Base-by-base conservation (phyloP, 2,329 filamentous ascomycete species). In the Drechmeria coniospora region DNA sequence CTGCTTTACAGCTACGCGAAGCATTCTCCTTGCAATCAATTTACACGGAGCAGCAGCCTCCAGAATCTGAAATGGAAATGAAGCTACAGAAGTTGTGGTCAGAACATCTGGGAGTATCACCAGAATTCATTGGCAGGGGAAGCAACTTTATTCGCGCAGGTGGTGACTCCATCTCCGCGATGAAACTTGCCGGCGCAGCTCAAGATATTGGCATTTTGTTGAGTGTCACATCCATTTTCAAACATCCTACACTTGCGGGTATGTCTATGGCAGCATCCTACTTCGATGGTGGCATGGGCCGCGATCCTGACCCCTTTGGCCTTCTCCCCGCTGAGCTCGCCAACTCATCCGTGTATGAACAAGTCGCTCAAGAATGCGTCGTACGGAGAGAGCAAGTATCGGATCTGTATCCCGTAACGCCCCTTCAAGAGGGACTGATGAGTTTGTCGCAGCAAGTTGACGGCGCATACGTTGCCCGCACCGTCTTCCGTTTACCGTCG, bases 371-470 rank as follows among this genome's bases (percentile, higher is more conserved):
- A 11, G 24, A 22, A 18, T 30, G 29, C 19, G 8, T n/a, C 10
- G 5, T 28, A 5, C 10, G 7, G 10, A 7, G 12, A 8, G 16
- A 20, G 3, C 4, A 16, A 9, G 21, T 31, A 8, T 6, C 20
- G 13, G 29, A 31, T 16, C 9, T 25, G 8, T 31, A 27, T 17
- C 29, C 29, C 12, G 15, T 19, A 4, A 31, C 29, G 9, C n/a
- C 29, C 4, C 15, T 31, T 15, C 29, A 31, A 10, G 29, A 31
- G 21, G 29, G 25, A 4, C 18, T 31, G 3, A 31, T 31, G 29
- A 25, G 20, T 9, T 14, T 31, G 16, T 27, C 29, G 7, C 20
- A 21, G 3, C 25, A 31, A 6, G 21, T n/a, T 9, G 20, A 27
- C 13, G 25, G 17, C 14, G 21, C 21, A n/a, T 31, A 31, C 10